These are phyloP conservation scores for Mycena latifolia DNA, from an alignment of 768 basidiomycete genomes.

Conservation along the genomic window DNA sequence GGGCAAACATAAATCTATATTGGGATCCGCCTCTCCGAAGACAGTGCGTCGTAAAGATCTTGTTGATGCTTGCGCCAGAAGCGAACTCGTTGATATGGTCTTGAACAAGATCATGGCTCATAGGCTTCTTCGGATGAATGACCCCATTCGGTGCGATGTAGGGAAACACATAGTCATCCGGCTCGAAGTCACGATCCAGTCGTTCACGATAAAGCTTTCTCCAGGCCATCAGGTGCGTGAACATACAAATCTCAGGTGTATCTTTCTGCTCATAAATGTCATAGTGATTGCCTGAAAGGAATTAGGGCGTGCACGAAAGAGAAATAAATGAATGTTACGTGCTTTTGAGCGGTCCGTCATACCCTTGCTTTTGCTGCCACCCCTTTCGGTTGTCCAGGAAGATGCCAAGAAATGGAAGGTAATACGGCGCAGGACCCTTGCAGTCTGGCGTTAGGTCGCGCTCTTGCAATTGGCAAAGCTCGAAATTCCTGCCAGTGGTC, in stretches of 20 bases:
- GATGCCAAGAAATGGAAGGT: constrained; percentile 36
- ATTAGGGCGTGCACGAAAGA: not conserved
- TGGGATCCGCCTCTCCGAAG: constrained; percentile 53
- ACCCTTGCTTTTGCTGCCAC: constrained; percentile 44
- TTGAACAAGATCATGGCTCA: constrained; percentile 46
- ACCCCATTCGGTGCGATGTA: constrained; percentile 43
- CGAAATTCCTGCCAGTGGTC: constrained; percentile 42
- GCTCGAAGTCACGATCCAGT: constrained; percentile 37
- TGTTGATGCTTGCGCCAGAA: constrained; percentile 38
- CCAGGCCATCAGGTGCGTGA: constrained; percentile 43
- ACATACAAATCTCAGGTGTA: constrained; percentile 45
- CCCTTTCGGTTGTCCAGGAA: constrained; percentile 43
- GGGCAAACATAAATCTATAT: constrained; percentile 54
- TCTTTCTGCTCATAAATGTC: constrained; percentile 50
- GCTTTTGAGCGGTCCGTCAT: constrained; percentile 36
- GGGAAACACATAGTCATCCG: constrained; percentile 51
- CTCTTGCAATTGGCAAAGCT: constrained; percentile 41
- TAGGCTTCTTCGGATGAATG: constrained; percentile 37
- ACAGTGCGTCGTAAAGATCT: constrained; percentile 49
- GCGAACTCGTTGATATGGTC: constrained; percentile 45
- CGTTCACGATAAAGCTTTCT: constrained; percentile 32
- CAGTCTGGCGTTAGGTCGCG: constrained; percentile 38
- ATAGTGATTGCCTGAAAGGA: constrained; percentile 43
- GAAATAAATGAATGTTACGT: no score
- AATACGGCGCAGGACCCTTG: constrained; percentile 36